A percentile compares a stretch with the other conserved stretches of the same genome.
Evolutionary conservation across 75 land plant species (phyloP).

Genomic region (Cunninghamia lanceolata): DNA sequence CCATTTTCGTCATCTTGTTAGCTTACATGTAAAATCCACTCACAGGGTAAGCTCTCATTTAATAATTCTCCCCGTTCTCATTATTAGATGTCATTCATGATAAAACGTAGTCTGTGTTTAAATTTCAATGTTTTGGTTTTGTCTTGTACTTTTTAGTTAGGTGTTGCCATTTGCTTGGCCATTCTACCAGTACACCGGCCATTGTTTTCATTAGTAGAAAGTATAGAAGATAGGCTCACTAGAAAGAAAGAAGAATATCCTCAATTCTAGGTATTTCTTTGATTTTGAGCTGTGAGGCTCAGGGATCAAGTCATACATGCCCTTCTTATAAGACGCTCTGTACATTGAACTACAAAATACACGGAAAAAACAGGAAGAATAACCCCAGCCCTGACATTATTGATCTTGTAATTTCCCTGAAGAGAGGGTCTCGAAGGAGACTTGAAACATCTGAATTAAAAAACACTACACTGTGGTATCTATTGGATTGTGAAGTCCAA

Average conservation of each 20-base stretch:
- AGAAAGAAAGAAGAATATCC: no score
- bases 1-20: conserved; percentile 79
- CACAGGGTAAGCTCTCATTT: conserved; percentile 36
- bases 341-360: not conserved
- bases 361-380: not conserved
- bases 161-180: not conserved
- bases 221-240: no score
- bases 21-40: conserved; percentile 30
- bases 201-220: not conserved
- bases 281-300: not conserved
- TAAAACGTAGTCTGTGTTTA: not conserved
- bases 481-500: no score
- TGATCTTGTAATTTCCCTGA: no score
- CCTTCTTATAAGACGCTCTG: not conserved
- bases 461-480: not conserved
- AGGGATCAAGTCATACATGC: not conserved
- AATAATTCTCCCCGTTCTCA: not conserved
- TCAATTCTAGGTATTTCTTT: not conserved
- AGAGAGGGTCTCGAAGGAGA: not conserved
- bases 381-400: no score
- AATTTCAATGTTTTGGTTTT: not conserved
- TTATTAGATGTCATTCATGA: not conserved
- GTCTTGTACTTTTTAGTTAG: not conserved
- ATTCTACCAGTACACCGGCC: not conserved
- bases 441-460: not conserved